A percentile compares a stretch with the other conserved stretches of the same genome.
phyloP scores from a whole-genome alignment of 2,329 filamentous ascomycete genomes.

The Ophiostoma ulmi region DNA sequence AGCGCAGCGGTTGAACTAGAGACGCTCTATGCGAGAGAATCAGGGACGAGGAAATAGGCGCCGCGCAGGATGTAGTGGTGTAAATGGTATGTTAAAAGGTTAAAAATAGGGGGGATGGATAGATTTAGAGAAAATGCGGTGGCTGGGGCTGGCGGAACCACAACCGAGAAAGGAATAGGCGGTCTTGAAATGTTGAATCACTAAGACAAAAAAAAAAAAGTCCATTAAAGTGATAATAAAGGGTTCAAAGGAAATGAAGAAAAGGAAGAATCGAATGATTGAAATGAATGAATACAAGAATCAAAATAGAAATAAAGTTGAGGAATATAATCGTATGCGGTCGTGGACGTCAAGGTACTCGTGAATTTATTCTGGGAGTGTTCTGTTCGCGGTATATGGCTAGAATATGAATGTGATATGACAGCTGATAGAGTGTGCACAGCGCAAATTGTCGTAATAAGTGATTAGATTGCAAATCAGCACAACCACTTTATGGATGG shows the following conservation, averaged over 20 bases:
- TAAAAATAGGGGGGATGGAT: conserved; percentile 12
- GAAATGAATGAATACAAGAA: background rate
- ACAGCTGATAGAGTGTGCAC: background rate
- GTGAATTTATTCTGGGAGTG: conserved; percentile 3
- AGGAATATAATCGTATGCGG: background rate
- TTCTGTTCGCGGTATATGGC: background rate
- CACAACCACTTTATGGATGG: background rate
- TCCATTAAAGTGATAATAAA: background rate
- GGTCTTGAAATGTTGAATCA: conserved; percentile 7
- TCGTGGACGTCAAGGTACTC: conserved; percentile 5
- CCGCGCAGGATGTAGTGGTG: background rate
- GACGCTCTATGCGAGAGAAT: conserved; percentile 16
- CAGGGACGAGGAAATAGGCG: conserved; percentile 9
- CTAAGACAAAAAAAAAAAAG: conserved; percentile 6
- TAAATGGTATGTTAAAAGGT: conserved; percentile 12
- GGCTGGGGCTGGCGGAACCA: conserved; percentile 24
- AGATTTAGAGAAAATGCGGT: conserved; percentile 25
- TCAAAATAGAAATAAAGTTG: background rate
- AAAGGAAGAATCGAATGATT: background rate
- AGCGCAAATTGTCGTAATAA: background rate
- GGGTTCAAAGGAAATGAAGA: background rate
- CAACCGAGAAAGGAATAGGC: conserved; percentile 16
- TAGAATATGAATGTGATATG: background rate
- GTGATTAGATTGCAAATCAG: background rate
- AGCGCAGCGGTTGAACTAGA: conserved; percentile 19